Evolutionary conservation across 768 basidiomycete species (phyloP).

Genomic region (Phanerochaete sordida): DNA sequence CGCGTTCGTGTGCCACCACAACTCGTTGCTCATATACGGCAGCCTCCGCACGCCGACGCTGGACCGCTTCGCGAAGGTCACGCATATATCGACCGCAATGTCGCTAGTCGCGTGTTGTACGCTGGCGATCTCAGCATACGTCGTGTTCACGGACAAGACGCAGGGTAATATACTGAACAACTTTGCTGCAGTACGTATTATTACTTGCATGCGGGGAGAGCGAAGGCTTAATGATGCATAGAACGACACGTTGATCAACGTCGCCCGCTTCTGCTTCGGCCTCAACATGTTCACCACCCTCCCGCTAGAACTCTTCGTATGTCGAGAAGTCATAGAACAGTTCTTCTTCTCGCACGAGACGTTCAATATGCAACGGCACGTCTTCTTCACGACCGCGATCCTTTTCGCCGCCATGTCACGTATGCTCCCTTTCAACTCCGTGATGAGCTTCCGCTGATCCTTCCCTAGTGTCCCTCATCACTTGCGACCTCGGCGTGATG

Average conservation of each 20-base stretch:
- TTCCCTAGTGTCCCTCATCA: conserved; percentile 80
- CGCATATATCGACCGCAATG: conserved; percentile 84
- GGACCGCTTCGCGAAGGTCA: conserved; percentile 89
- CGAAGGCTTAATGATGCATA: conserved; percentile 24
- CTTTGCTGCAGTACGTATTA: conserved; percentile 61
- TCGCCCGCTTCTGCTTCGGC: conserved; percentile 92
- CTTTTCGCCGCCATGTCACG: conserved; percentile 80
- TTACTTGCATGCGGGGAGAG: background rate
- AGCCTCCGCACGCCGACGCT: conserved; percentile 89
- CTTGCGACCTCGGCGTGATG: conserved; percentile 97
- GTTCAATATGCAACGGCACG: conserved; percentile 79
- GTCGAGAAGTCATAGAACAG: conserved; percentile 95
- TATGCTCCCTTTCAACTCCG: conserved; percentile 33
- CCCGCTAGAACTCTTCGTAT: conserved; percentile 94
- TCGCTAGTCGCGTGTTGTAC: conserved; percentile 83
- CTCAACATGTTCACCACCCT: conserved; percentile 98
- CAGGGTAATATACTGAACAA: conserved; percentile 98
- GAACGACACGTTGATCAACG: conserved; percentile 87
- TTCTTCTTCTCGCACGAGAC: conserved; percentile 90
- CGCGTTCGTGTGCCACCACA: conserved; percentile 97
- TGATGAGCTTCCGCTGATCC: background rate
- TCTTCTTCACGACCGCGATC: conserved; percentile 87
- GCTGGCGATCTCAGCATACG: conserved; percentile 81
- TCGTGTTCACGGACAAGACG: conserved; percentile 88
- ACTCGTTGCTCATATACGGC: conserved; percentile 94